Conservation (phyloP, 345 rosid species). For the Boechera stricta region DNA sequence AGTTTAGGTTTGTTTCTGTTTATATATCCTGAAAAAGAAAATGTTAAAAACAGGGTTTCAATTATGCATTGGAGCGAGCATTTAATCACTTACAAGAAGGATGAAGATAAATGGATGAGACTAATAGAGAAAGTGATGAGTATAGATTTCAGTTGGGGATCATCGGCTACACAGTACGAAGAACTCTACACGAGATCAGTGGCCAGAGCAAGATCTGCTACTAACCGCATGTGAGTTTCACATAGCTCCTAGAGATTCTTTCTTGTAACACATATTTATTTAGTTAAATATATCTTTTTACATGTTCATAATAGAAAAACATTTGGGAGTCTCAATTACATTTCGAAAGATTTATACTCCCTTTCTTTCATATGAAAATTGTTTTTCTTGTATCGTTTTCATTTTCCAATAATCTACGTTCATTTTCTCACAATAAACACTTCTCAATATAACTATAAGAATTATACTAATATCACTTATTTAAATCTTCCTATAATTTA, state of each 20-base stretch:
- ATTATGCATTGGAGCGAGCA: slow-evolving; percentile 74
- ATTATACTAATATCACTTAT: no score
- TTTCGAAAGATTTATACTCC: slow-evolving; percentile 1
- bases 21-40: slow-evolving; percentile 1
- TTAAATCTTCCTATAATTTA: no score
- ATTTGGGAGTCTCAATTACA: not conserved
- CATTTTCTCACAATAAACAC: no score
- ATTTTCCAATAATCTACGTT: no score
- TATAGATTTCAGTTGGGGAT: slow-evolving; percentile 87
- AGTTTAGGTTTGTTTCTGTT: slow-evolving; percentile 14
- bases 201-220: slow-evolving; percentile 68
- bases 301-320: slow-evolving; percentile 44
- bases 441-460: no score
- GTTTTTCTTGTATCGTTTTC: no score
- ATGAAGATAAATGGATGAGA: slow-evolving; percentile 63
- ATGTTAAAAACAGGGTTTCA: slow-evolving; percentile 57
- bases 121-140: slow-evolving; percentile 79
- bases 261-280: slow-evolving; percentile 21
- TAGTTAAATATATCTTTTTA: slow-evolving; percentile 10
- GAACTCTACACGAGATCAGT: slow-evolving; percentile 76
- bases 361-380: not conserved
- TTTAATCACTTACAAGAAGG: slow-evolving; percentile 57
- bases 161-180: slow-evolving; percentile 81
- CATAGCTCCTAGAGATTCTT: slow-evolving; percentile 2
- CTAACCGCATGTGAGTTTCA: slow-evolving; percentile 45